Conservation (phyloP, 2,329 filamentous ascomycete genomes). For the Colletotrichum sp. region DNA sequence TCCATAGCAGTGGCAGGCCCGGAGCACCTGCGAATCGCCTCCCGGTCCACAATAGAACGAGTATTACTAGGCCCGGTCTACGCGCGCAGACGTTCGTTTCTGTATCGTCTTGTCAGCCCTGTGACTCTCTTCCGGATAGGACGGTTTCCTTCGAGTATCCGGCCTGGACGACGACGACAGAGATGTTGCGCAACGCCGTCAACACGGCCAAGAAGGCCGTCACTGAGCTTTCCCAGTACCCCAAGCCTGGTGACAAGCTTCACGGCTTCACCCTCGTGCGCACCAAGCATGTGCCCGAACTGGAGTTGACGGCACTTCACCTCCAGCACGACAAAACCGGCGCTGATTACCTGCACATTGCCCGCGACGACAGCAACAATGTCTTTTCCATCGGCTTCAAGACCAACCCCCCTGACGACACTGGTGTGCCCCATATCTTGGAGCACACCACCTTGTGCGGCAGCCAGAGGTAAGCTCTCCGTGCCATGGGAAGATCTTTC, state of each 20-base stretch:
- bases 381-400: constrained; percentile 99
- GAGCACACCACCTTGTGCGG: constrained; percentile 98
- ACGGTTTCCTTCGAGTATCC: not conserved
- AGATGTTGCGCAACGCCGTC: constrained; percentile 58
- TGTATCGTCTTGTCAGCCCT: not conserved
- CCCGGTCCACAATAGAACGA: not conserved
- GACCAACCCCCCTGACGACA: constrained; percentile 96
- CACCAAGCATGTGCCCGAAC: constrained; percentile 90
- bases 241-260: constrained; percentile 81
- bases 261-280: constrained; percentile 93
- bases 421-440: constrained; percentile 93
- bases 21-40: not conserved
- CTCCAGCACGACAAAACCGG: constrained; percentile 94
- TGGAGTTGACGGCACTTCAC: constrained; percentile 89
- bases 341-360: constrained; percentile 94
- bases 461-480: constrained; percentile 77
- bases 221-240: constrained; percentile 77
- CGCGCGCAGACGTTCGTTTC: not conserved
- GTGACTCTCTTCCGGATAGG: not conserved
- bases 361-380: constrained; percentile 96
- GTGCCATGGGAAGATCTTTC: not conserved
- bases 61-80: not conserved
- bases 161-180: not conserved
- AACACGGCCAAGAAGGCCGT: constrained; percentile 65
- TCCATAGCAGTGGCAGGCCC: not conserved